Conservation (phyloP, 257 asterid genomes). For the Solanum microdontum region DNA sequence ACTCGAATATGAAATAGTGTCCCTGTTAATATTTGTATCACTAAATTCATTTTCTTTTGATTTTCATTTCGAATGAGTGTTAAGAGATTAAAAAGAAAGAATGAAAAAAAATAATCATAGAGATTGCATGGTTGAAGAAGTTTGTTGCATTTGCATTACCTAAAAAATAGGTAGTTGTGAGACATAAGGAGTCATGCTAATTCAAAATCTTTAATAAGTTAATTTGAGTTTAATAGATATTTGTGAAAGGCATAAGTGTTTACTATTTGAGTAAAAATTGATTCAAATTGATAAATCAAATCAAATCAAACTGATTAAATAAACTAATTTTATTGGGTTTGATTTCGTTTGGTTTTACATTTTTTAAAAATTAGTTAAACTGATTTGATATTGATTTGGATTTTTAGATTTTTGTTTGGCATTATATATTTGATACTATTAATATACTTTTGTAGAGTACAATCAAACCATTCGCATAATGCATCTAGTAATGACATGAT, state of each 20-base stretch:
- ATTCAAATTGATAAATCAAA: neutral
- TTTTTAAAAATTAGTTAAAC: neutral
- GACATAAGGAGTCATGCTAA: neutral
- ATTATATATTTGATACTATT: neutral
- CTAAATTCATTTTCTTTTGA: constrained; percentile 32
- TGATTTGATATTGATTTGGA: no score
- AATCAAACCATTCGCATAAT: neutral
- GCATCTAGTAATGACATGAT: neutral
- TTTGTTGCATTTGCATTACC: constrained; percentile 19
- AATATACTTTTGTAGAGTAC: neutral
- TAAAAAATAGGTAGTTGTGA: constrained; percentile 8
- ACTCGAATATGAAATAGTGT: constrained; percentile 33
- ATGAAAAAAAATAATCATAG: neutral
- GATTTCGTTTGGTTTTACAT: neutral
- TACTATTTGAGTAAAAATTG: neutral
- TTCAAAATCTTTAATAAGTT: neutral
- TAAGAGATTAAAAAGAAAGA: neutral
- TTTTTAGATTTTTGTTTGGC: neutral
- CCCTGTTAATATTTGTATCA: constrained; percentile 52
- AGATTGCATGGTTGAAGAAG: constrained; percentile 17
- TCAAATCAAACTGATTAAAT: neutral
- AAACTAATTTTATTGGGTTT: neutral
- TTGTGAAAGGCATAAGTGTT: neutral
- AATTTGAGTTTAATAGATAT: neutral
- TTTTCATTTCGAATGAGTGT: neutral